Evolutionary conservation across 1,139 yeast genomes (phyloP), one percentile per base, ranked within the genome.

Genomic region (Protomyces inundatus): DNA sequence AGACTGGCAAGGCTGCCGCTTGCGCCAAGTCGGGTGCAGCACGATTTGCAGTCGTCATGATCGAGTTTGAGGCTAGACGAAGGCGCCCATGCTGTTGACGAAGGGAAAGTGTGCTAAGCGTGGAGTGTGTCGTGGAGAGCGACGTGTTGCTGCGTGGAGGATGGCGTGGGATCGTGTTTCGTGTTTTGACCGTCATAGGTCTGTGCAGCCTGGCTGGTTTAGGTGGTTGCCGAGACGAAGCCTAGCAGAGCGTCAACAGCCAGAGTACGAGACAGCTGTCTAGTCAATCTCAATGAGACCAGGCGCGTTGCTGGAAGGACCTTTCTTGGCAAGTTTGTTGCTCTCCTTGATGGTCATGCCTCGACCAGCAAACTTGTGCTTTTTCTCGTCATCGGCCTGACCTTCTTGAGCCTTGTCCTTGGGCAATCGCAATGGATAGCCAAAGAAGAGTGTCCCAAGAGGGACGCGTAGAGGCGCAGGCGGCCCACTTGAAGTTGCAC

Each of bases 401-500:
- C 33, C 45, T 9, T 46, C 56, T 6, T 40, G 56, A 23, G 51
- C 62, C 10, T 32, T n/a, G 12, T 51, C 56, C 32, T 58, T 58
- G 3, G 62, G 62, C 23, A 58, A 37, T 16, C 62, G 42, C 32
- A 60, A 40, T n/a, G 34, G 54, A 35, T 33, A 50, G 30, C 99
- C 99, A 74, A 95, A 91, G 73, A 93, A 93, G 23, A 93, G 79
- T 73, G 90, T 95, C 37, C 96, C 96, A 48, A 81, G 86, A 0
- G 97, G 96, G 54, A 93, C 77, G 14, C 79, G 76, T 64, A 93
- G 77, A 12, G 95, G 88, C 1, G 84, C 68, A 5, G 73, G 72
- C 35, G 67, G 65, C 6, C 66, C 65, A 12, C 66, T 63, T 50
- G 61, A 45, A 46, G 34, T 60, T 6, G 37, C 53, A 9, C 55